Conservation (phyloP, 1,284 basidiomycete genomes). For the Leccinum fallax region DNA sequence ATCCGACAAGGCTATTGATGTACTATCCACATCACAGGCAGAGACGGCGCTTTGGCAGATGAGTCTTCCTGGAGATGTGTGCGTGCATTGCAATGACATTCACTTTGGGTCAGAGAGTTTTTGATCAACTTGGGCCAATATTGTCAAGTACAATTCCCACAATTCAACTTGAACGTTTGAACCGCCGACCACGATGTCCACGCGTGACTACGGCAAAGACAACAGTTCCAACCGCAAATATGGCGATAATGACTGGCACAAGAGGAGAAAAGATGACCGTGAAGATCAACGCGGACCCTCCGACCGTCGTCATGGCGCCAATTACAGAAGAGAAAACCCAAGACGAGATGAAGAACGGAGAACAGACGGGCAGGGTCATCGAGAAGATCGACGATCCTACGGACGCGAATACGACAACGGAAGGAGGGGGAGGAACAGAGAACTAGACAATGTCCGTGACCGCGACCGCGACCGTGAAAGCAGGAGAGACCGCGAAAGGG, state of each 20-base stretch:
- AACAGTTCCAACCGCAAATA: slow-evolving; percentile 15
- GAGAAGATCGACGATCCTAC: slow-evolving; percentile 21
- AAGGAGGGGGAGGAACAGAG: slow-evolving; percentile 38
- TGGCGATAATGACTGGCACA: slow-evolving; percentile 5
- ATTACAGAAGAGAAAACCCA: slow-evolving; percentile 12
- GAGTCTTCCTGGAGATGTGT: neutral
- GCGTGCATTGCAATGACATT: neutral
- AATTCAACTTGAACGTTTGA: neutral
- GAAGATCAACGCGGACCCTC: slow-evolving; percentile 7
- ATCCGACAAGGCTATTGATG: neutral
- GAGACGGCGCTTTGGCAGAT: neutral
- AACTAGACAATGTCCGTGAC: slow-evolving; percentile 29
- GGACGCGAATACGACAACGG: slow-evolving; percentile 19
- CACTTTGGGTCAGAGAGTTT: too few relatives aligned
- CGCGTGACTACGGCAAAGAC: slow-evolving; percentile 21
- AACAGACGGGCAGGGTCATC: slow-evolving; percentile 28
- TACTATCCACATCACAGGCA: neutral
- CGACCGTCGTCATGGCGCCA: slow-evolving; percentile 11
- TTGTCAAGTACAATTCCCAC: slow-evolving; percentile 15
- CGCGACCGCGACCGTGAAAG: slow-evolving; percentile 16
- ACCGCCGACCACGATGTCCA: slow-evolving; percentile 16
- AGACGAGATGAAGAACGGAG: slow-evolving; percentile 45
- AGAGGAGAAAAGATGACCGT: slow-evolving; percentile 9
- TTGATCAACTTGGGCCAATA: too few relatives aligned
- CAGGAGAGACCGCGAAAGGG: slow-evolving; percentile 37